Evolutionary conservation across 1,139 yeast genomes (phyloP).

Genomic region (Debaryomycetaceae sp.): DNA sequence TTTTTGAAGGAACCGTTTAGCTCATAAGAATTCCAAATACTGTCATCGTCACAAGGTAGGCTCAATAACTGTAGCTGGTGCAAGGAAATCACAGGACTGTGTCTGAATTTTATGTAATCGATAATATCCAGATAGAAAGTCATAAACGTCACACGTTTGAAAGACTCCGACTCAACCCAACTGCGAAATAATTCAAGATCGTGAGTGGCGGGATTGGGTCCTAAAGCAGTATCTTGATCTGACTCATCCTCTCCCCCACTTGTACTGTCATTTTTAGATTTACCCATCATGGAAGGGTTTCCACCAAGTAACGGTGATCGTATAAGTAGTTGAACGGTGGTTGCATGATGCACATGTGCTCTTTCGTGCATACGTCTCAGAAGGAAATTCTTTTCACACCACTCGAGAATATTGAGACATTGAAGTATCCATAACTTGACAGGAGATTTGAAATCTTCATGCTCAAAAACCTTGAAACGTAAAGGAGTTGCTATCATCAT

Average conservation of each 20-base stretch:
- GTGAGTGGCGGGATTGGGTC: constrained; percentile 26
- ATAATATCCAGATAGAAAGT: constrained; percentile 77
- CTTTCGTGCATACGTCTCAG: constrained; percentile 64
- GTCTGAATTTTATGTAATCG: constrained; percentile 80
- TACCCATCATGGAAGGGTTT: constrained; percentile 40
- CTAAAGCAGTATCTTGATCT: constrained; percentile 12
- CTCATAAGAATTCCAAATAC: constrained; percentile 59
- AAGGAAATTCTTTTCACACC: constrained; percentile 63
- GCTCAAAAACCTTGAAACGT: constrained; percentile 58
- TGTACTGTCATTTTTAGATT: constrained; percentile 8
- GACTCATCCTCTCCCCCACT: background rate
- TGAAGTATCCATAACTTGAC: constrained; percentile 67
- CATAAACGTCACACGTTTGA: constrained; percentile 75
- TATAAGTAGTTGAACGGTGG: constrained; percentile 67
- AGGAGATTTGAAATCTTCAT: constrained; percentile 57
- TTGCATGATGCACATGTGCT: constrained; percentile 74
- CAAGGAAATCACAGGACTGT: constrained; percentile 62
- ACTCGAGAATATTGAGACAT: constrained; percentile 57
- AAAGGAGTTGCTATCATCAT: constrained; percentile 55
- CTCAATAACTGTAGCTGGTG: constrained; percentile 67
- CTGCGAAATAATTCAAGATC: constrained; percentile 36
- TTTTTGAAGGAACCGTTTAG: constrained; percentile 40
- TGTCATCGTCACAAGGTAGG: constrained; percentile 74
- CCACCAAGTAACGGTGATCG: constrained; percentile 75
- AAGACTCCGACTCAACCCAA: constrained; percentile 77